These are phyloP conservation scores for Saururus chinensis DNA, from an alignment of 164 flowering plant species.

Conservation along the genomic window DNA sequence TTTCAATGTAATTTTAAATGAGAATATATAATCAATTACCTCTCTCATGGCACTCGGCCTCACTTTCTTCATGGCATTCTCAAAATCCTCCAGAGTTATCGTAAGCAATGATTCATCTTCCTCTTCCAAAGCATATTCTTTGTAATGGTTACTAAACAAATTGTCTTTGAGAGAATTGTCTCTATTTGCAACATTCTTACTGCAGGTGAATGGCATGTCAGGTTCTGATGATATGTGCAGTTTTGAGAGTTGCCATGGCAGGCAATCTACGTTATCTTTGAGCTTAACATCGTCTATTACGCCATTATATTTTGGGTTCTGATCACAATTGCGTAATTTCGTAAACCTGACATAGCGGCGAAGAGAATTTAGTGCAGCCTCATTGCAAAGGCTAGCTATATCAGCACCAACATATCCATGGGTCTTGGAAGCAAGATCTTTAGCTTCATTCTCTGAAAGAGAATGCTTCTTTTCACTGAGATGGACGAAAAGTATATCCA, in stretches of 20 bases:
- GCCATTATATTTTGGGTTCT: background rate
- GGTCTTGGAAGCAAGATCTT: conserved; percentile 52
- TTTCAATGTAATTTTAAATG: background rate
- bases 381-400: conserved; percentile 75
- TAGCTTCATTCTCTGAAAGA: conserved; percentile 43
- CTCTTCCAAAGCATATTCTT: conserved; percentile 1
- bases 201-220: background rate
- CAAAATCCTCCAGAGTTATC: conserved; percentile 64
- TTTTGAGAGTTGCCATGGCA: background rate
- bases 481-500: conserved; percentile 53
- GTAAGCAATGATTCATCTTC: conserved; percentile 21
- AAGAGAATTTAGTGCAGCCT: conserved; percentile 65
- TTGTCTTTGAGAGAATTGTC: background rate
- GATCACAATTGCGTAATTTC: conserved; percentile 2
- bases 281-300: background rate
- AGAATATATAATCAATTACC: conserved; percentile 31
- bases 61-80: conserved; percentile 75
- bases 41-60: conserved; percentile 99
- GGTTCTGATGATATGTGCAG: background rate
- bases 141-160: conserved; percentile 1
- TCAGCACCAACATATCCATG: conserved; percentile 99
- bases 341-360: conserved; percentile 33
- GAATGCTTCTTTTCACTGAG: conserved; percentile 57
- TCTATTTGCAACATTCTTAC: too few species aligned
- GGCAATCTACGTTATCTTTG: background rate